Evolutionary conservation across 495 filamentous ascomycete species (phyloP), one percentile per base, ranked within the genome.

Genomic region (Halenospora varia): DNA sequence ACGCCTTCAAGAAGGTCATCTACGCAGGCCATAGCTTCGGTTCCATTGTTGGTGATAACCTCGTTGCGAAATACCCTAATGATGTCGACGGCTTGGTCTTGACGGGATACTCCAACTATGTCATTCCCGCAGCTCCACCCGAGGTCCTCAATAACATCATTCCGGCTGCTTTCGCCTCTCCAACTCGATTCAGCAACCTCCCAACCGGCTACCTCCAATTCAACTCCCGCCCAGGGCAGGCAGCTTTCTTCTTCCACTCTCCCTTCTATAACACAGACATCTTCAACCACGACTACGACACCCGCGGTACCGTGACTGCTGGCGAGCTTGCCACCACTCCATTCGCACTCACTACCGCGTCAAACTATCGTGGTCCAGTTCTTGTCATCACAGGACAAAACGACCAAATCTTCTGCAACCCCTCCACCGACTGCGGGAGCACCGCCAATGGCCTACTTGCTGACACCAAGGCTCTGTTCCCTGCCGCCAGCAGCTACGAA

Each of bases 21-120:
- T 78, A 85, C 56, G 77, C 82, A 6, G 84, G 84, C 23, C 81
- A 84, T 68, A 75, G 70, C 18, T 81, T 75, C 62, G 79, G 79
- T 48, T 78, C 76, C 2, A 48, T 75, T 11, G 68, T 75, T 23
- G 72, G 69, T 20, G 76, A 77, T 62, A 63, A 66, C 35, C 65
- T 86, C 19, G 70, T 73, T 4, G 69, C 72, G 8, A 66, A 67
- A 51, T 72, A 83, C 57, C 83, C 83, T 1, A 62, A 67, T 44
- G 68, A 77, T 57, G 78, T 77, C 1, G 81, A 86, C 62, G 82
- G 74, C 4, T 67, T 85, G 22, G 66, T 84, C 35, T 71, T 88
- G 22, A 84, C 81, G 3, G 84, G 84, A 9, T 88, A 76, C 63
- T 73, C 44, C 2, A 1, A 10, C 18, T 29, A 13, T 25, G 19